Percentiles rank a stretch among this genome's conserved stretches.
phyloP scores from a whole-genome alignment of 768 basidiomycete genomes.

The Omphalotus guepiniiformis region DNA sequence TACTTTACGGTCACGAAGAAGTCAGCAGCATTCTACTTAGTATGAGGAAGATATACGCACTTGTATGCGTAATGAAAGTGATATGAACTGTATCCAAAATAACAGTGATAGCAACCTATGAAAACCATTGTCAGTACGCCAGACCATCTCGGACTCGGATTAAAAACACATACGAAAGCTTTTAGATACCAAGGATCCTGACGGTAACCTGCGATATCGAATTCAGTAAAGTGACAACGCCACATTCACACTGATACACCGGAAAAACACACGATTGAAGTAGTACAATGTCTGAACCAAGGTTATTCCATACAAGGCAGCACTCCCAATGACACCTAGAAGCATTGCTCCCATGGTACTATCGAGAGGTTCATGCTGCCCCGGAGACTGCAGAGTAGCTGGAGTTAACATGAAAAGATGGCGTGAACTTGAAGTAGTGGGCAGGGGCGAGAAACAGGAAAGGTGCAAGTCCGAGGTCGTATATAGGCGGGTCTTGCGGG shows the following conservation, averaged over 20 bases:
- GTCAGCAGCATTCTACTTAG: background rate
- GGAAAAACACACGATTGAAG: slow-evolving; percentile 6
- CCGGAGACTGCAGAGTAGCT: background rate
- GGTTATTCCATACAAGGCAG: slow-evolving; percentile 10
- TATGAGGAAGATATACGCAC: background rate
- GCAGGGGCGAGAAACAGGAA: too few relatives aligned
- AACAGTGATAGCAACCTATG: slow-evolving; percentile 6
- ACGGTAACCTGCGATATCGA: slow-evolving; percentile 3
- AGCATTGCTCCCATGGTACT: slow-evolving; percentile 41
- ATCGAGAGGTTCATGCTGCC: background rate
- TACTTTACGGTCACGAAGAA: background rate
- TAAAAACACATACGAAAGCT: slow-evolving; percentile 1
- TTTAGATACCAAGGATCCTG: slow-evolving; percentile 11
- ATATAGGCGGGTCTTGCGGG: too few relatives aligned
- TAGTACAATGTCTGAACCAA: slow-evolving; percentile 12
- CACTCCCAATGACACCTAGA: slow-evolving; percentile 33
- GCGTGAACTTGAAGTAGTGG: too few relatives aligned
- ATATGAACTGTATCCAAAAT: slow-evolving; percentile 12
- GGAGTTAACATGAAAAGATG: background rate
- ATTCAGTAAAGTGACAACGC: background rate
- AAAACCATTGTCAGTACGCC: background rate
- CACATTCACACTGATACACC: background rate
- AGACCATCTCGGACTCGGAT: background rate
- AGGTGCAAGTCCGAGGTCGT: too few relatives aligned
- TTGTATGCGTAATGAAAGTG: slow-evolving; percentile 10